Evolutionary conservation across 352 stramenopile species (phyloP), one percentile per base, ranked within the genome.

Genomic region (Phytopythium vexans): DNA sequence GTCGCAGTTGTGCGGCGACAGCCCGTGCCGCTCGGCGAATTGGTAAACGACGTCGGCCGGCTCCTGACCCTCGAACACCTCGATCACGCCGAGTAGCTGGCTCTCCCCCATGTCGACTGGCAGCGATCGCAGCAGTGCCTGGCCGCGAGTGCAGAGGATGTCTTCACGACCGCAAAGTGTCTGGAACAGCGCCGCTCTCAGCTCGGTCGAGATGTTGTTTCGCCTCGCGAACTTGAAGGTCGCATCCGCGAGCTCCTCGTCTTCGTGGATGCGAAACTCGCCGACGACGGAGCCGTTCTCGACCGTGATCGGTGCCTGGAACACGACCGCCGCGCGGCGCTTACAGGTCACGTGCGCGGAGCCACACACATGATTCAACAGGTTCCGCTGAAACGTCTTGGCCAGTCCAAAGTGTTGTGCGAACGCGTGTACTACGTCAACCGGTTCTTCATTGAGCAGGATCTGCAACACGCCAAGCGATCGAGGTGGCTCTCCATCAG

Each of bases 1-100:
- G 7, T 77, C 55, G 9, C 73, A 67, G 12, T 80, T 59, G 7
- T 48, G 45, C 10, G 49, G 49, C 3, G 70, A 64, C 8, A 93
- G 50, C 7, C 63, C 58, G 47, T 88, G 69, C 41, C 76, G 47
- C 40, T 80, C 60, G 4, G 79, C 81, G 52, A 93, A 92, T 2
- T 72, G 62, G 54, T 86, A 89, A 0, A 86, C 81, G 3, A 75
- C 67, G 53, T 93, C 83, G 1, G 79, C 83, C 14, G 80, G 74
- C 38, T 93, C 83, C 33, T 92, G 78, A 1, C 77, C 77, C 56
- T 92, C 83, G 43, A 78, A 87, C 2, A 93, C 66, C 3, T 65
- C 55, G 3, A 93, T 46, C 3, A 68, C 52, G 7, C 81, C 83
- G 15, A 93, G 38, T 1, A 68, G 36, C 9, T 64, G 39, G 1